Evolutionary conservation across 148 eudicot genomes (phyloP).

Genomic region (Fagopyrum tataricum): DNA sequence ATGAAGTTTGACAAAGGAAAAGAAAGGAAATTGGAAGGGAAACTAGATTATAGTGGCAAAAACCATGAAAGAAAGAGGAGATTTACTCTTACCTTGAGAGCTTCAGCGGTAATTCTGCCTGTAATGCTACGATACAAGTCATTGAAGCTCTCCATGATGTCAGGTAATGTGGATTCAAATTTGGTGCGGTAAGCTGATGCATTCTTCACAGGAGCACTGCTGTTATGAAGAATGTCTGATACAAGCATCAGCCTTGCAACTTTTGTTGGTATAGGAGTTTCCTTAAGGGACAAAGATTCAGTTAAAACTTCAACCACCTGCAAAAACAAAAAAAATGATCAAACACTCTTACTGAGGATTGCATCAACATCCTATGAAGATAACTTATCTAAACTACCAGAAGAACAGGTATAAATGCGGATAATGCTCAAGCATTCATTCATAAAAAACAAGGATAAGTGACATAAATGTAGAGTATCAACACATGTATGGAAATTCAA

Average conservation of each 20-base stretch:
- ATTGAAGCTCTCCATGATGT: conserved; percentile 91
- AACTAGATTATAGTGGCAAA: neutral
- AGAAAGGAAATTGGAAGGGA: neutral
- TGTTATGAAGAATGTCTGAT: conserved; percentile 92
- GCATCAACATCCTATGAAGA: neutral
- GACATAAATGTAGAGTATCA: neutral
- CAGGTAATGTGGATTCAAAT: conserved; percentile 83
- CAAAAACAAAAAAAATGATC: conserved; percentile 5
- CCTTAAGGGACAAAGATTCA: conserved; percentile 91
- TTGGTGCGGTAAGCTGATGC: conserved; percentile 99
- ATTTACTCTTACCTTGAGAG: conserved; percentile 57
- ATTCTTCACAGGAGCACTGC: conserved; percentile 97
- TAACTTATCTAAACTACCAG: neutral
- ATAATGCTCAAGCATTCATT: neutral
- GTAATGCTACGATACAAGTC: conserved; percentile 85
- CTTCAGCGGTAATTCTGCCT: conserved; percentile 96
- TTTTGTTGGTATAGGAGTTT: conserved; percentile 98
- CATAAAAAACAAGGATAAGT: neutral
- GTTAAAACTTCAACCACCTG: conserved; percentile 97
- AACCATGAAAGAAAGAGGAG: neutral
- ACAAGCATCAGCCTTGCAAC: conserved; percentile 99
- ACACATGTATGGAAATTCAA: too few species aligned
- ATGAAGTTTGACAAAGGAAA: neutral
- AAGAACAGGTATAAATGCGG: neutral
- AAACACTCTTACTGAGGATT: neutral